Evolutionary conservation across 2,329 filamentous ascomycete genomes (phyloP), one percentile per base, ranked within the genome.

Genomic region (Penicillium sp.): DNA sequence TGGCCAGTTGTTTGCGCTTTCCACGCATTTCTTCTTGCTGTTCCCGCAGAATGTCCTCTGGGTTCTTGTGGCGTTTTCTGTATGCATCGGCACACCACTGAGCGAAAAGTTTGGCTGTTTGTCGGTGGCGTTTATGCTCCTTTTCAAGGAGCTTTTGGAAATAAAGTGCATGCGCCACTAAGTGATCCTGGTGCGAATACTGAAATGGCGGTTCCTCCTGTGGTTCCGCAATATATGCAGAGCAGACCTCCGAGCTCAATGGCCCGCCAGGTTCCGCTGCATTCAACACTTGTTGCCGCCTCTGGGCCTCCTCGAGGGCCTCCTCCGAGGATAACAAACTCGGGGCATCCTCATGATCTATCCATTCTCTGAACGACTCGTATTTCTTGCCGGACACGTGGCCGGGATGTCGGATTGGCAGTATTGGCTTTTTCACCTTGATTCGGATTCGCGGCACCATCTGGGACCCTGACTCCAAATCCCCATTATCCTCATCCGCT

Each of bases 151-250:
- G 81, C 67, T 87, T 90, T 48, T 91, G 87, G 66, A 98, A 93
- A 65, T 93, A 89, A 13, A 88, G 71, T 57, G 90, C 88, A 60
- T 96, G 93, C 47, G 88, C 88, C 46, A 90, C 81, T 53, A 98
- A 82, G 70, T 98, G 91, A 69, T 98, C 93, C 69, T 86, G 84
- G 65, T 96, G 92, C n/a, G 89, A 87, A 80, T 91, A 98, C 68
- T 95, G 91, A 52, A 84, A 83, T 0, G 86, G 84, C 0, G 90
- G 90, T 66, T 96, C 90, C 55, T 91, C 87, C 58, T 83, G 82
- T 13, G 86, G 80, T 61, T 95, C 90, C 0, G 90, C 90, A 19
- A 87, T 82, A 65, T 90, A 95, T 25, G 88, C 77, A 2, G 87
- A 88, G 70, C 90, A 93, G 58, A 83, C 81, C 58, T 87, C 85